Evolutionary conservation across 108 stramenopile species (phyloP), one percentile per base, ranked within the genome.

Genomic region (Pseudonitzschia pungens): DNA sequence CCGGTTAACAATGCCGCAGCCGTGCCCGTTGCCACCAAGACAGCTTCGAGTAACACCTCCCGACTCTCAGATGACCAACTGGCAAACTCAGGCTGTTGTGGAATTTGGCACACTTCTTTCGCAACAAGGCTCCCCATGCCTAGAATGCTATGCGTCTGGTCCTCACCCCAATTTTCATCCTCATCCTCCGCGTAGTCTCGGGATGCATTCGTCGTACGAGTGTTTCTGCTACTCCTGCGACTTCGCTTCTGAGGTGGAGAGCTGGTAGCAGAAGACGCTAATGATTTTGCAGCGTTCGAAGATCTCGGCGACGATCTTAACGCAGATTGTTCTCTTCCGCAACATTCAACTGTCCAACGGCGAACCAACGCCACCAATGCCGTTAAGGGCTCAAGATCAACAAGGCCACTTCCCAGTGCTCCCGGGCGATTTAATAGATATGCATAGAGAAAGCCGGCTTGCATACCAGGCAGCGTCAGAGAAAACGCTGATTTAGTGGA

Each of bases 61-160:
- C 83, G 67, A 33, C 87, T 82, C 40, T 90, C 90, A 11, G 56
- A 57, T 10, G 87, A 84, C 92, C 90, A 91, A 56, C 78, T 89
- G 56, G 75, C 65, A 73, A 89, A 90, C 51, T 90, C 92, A 36
- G 68, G 48, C 59, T 87, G 83, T 0, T 73, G 21, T 14, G 85
- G 83, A 22, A 78, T 71, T 5, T 48, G 20, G 36, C 78, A 72
- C 27, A 91, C 32, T 8, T 69, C 63, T 26, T 32, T 7, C n/a
- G 70, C 69, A 1, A 71, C 63, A 21, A 65, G 22, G 52, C 27
- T 69, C 44, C 53, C 53, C 71, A 79, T 68, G 60, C 33, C 32
- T 21, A 62, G 33, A 62, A 51, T 73, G 62, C 32, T 74, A 33
- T 36, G 76, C 70, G 16, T 68, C 64, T 63, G 77, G 31, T 68